These are phyloP conservation scores for Hyaloscypha bicolor DNA, from an alignment of 495 filamentous ascomycete genomes.

Conservation along the genomic window DNA sequence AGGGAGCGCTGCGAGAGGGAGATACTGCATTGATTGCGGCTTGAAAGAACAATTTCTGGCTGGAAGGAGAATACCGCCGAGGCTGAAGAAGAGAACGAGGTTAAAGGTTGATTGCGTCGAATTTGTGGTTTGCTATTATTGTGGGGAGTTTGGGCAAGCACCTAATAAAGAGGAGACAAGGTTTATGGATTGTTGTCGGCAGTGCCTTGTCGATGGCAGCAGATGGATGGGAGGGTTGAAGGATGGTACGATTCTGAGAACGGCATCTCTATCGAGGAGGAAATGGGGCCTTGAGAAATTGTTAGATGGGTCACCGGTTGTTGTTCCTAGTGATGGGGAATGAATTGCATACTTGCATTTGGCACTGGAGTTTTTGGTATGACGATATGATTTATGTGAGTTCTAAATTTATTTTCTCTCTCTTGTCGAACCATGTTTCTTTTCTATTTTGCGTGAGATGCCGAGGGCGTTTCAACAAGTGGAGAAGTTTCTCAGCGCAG, in stretches of 20 bases:
- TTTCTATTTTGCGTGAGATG: too few species aligned
- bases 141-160: background rate
- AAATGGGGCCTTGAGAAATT: background rate
- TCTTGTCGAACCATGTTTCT: too few species aligned
- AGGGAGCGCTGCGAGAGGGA: background rate
- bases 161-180: background rate
- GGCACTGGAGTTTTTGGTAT: too few species aligned
- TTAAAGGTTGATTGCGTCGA: background rate
- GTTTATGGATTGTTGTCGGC: background rate
- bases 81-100: background rate
- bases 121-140: background rate
- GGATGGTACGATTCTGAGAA: background rate
- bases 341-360: too few species aligned
- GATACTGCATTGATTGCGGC: background rate
- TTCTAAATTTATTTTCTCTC: too few species aligned
- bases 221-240: background rate
- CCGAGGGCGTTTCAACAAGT: too few species aligned
- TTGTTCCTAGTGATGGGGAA: too few species aligned
- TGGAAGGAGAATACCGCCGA: background rate
- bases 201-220: background rate
- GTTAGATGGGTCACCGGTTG: too few species aligned
- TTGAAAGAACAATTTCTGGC: background rate
- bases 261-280: background rate
- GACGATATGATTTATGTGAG: too few species aligned
- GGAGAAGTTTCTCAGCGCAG: too few species aligned